phyloP scores from a whole-genome alignment of 306 rosid genomes.

The Boehmeria nivea region DNA sequence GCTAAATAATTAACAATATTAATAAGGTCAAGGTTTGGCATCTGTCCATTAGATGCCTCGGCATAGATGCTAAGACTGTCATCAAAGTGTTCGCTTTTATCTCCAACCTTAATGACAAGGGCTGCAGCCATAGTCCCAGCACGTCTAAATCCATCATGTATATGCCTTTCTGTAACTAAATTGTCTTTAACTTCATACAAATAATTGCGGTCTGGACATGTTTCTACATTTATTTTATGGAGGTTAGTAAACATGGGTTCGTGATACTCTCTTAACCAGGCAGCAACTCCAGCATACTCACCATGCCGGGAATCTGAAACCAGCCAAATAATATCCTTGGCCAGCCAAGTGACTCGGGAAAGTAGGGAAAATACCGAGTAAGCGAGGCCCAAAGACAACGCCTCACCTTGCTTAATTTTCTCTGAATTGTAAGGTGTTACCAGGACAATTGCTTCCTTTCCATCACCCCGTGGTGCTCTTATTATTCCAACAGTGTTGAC shows the following conservation, averaged over 20 bases:
- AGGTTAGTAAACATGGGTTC: conserved; percentile 47
- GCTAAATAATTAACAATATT: conserved; percentile 82
- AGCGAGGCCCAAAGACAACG: conserved; percentile 72
- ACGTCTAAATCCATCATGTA: conserved; percentile 60
- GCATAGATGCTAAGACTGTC: conserved; percentile 76
- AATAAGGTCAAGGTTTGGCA: conserved; percentile 96
- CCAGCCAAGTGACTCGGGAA: conserved; percentile 81
- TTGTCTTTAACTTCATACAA: conserved; percentile 35
- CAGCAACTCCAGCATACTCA: conserved; percentile 67
- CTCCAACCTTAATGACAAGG: conserved; percentile 74
- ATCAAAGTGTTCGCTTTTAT: conserved; percentile 48
- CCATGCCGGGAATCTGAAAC: conserved; percentile 79
- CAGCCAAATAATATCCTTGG: conserved; percentile 91
- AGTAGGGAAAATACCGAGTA: conserved; percentile 85
- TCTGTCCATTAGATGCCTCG: conserved; percentile 92
- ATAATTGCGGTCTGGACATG: conserved; percentile 36
- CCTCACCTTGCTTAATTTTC: conserved; percentile 47
- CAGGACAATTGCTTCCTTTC: conserved; percentile 91
- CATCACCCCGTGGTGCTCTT: conserved; percentile 94
- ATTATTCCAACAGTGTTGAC: conserved; percentile 75
- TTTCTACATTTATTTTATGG: conserved; percentile 33
- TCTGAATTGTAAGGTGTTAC: conserved; percentile 76
- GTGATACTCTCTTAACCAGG: conserved; percentile 93
- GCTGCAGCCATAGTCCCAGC: conserved; percentile 98
- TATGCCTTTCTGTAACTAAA: conserved; percentile 26